phyloP scores from a whole-genome alignment of 352 stramenopile species.

The Saprolegnia diclina region DNA sequence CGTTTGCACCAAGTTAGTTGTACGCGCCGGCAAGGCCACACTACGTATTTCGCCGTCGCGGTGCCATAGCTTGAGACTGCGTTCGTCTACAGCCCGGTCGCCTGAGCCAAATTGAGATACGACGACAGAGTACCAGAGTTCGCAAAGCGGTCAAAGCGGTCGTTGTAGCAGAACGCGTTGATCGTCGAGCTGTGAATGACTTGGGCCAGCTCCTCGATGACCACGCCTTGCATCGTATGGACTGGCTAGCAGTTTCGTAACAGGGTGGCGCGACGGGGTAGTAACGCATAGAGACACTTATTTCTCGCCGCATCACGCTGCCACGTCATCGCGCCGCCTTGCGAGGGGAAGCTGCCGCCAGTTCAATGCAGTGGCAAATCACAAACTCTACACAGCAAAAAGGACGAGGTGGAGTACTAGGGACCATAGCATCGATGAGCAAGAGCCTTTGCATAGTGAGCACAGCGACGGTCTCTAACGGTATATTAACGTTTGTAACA shows the following conservation, averaged over 20 bases:
- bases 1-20: conserved; percentile 51
- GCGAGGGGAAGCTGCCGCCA: no score
- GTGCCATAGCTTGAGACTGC: conserved; percentile 19
- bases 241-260: not conserved
- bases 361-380: no score
- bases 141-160: conserved; percentile 57
- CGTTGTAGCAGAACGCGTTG: conserved; percentile 61
- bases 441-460: not conserved
- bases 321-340: no score
- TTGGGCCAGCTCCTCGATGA: conserved; percentile 55
- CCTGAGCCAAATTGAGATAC: conserved; percentile 33
- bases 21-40: conserved; percentile 51
- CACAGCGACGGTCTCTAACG: no score
- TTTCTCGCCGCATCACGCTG: no score
- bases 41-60: conserved; percentile 35
- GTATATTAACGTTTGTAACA: no score
- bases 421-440: not conserved
- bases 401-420: no score
- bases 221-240: conserved; percentile 43
- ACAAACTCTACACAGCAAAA: no score
- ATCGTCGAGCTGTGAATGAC: conserved; percentile 62
- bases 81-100: conserved; percentile 36
- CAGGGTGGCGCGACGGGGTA: no score
- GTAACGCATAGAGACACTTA: no score
- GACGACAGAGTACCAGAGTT: conserved; percentile 26